Evolutionary conservation across 768 basidiomycete genomes (phyloP), one percentile per base, ranked within the genome.

Genomic region (Tulasnella sp.): DNA sequence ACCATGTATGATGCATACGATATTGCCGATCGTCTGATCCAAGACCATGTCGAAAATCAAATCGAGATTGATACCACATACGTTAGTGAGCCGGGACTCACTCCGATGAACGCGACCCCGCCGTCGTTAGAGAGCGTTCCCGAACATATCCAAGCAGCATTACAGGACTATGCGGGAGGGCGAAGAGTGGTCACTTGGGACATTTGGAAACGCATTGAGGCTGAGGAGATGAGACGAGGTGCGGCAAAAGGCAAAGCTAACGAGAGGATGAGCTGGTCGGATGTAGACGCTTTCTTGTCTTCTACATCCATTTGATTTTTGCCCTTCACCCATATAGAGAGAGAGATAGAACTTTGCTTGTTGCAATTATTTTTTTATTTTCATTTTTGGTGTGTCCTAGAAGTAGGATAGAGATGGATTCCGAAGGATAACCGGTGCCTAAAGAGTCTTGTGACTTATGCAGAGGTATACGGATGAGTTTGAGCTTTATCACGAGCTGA

Each of bases 1-100:
- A 96, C 96, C 31, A 92, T 99, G 92, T 81, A 90, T 70, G 79
- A 96, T 67, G 88, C 93, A 21, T 91, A 92, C 67, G 76, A 78
- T 2, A 82, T 89, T 2, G 85, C 88, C 1, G 82, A 86, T 41
- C 73, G 77, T 0, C 79, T 97, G 53, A 62, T 91, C 1, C 70
- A 73, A 1, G 92, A 93, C 65, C 75, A 77, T 17, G 67, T 70
- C 42, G 59, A 38, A 29, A 45, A 44, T 53, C 34, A 38, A 15
- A 38, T 15, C 34, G 51, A 34, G 7, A 19, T 25, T 34, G 30
- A 19, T 11, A 53, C 24, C 51, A 11, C 19, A 27, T 12, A 34
- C 22, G 27, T 25, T 46, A 15, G 27, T 60, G 60, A 29, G 63
- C 58, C 17, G 56, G 68, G 67, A 55, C 66, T 46, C 57, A 52